phyloP scores from a whole-genome alignment of 306 rosid genomes.

The Morella rubra region DNA sequence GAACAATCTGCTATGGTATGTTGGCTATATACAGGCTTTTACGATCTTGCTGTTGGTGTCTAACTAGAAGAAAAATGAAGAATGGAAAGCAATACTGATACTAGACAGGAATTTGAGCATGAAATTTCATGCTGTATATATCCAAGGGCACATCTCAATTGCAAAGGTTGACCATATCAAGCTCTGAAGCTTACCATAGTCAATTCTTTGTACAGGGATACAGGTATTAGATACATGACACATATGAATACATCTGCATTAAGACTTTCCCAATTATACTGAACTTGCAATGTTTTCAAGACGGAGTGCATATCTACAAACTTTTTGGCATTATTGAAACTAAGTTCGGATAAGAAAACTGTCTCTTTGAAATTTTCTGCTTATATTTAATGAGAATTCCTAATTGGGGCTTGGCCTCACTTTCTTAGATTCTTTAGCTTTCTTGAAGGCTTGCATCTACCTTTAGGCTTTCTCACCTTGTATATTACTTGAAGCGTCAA shows the following conservation, averaged over 20 bases:
- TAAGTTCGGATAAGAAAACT: neutral
- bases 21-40: neutral
- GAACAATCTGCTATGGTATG: neutral
- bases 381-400: neutral
- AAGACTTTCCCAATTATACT: neutral
- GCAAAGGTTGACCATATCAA: neutral
- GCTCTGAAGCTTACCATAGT: conserved; percentile 6
- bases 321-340: neutral
- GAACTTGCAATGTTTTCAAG: neutral
- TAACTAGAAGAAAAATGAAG: neutral
- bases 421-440: neutral
- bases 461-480: neutral
- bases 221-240: conserved; percentile 2
- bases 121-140: neutral
- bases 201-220: conserved; percentile 4
- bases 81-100: neutral
- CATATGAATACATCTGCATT: neutral
- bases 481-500: neutral
- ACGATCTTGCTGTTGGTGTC: neutral
- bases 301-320: neutral
- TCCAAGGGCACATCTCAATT: neutral
- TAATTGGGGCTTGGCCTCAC: neutral
- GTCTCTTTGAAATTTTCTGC: neutral
- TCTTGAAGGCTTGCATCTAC: neutral
- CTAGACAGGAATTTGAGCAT: neutral